phyloP scores from a whole-genome alignment of 2,329 filamentous ascomycete species.

The Neonectria ditissima region DNA sequence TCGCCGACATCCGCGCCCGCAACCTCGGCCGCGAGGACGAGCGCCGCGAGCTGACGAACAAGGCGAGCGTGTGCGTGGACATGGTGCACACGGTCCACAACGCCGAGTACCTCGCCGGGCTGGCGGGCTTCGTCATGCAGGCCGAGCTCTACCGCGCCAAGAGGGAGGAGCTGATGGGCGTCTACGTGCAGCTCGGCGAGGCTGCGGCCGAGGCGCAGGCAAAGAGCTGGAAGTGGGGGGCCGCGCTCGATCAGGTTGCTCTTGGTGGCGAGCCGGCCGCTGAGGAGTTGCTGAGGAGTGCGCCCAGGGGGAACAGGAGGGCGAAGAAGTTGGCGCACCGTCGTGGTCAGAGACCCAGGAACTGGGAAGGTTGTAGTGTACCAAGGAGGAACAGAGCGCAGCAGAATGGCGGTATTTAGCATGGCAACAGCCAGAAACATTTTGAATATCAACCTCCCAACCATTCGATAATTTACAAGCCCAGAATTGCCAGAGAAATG shows the following conservation, averaged over 20 bases:
- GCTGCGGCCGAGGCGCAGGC: not conserved
- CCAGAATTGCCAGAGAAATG: not conserved
- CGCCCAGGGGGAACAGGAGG: not conserved
- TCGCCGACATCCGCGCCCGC: not conserved
- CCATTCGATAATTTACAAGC: constrained; percentile 17
- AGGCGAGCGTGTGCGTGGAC: not conserved
- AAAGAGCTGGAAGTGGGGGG: not conserved
- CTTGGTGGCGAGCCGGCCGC: not conserved
- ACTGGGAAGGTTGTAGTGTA: not conserved
- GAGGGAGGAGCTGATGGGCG: not conserved
- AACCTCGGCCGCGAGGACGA: not conserved
- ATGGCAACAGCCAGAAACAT: not conserved
- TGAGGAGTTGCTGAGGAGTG: not conserved
- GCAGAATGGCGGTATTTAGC: not conserved
- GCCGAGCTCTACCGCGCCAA: not conserved
- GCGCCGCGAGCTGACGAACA: not conserved
- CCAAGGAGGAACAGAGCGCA: not conserved
- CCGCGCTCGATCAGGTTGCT: not conserved
- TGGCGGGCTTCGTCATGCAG: too few relatives aligned
- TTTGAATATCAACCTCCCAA: not conserved
- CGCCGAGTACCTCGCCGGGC: not conserved
- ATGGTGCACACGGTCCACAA: not conserved
- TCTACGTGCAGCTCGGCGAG: not conserved
- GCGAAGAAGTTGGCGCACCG: not conserved
- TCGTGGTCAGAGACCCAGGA: not conserved